These are phyloP conservation scores for Aspergillus felis DNA, from an alignment of 2,329 filamentous ascomycete genomes.

Conservation along the genomic window DNA sequence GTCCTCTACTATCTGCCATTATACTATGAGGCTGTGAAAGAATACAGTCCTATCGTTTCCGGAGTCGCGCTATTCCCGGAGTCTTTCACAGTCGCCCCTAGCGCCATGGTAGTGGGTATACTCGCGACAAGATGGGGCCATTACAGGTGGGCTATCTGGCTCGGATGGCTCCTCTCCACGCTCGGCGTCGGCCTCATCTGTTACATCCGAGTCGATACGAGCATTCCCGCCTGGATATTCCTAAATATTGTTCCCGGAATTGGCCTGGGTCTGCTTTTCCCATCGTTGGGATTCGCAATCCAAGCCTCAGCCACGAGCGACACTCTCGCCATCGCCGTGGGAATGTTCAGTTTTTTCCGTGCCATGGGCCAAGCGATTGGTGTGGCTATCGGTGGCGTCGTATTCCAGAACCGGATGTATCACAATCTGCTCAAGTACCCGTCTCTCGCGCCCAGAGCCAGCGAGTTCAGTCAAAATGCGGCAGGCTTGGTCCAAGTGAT, in stretches of 20 bases:
- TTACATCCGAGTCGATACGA: constrained; percentile 41
- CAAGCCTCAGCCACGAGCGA: constrained; percentile 57
- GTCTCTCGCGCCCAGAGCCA: constrained; percentile 46
- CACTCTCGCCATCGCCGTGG: constrained; percentile 58
- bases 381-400: constrained; percentile 63
- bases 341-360: constrained; percentile 65
- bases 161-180: constrained; percentile 59
- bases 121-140: constrained; percentile 52
- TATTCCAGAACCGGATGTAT: constrained; percentile 65
- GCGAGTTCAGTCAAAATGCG: constrained; percentile 54
- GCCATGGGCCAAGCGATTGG: constrained; percentile 63
- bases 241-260: constrained; percentile 58
- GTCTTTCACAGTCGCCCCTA: too few species aligned
- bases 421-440: constrained; percentile 48
- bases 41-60: too few species aligned
- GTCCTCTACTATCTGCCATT: too few species aligned
- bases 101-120: constrained; percentile 35
- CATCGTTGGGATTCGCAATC: constrained; percentile 59
- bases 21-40: too few species aligned
- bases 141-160: constrained; percentile 60
- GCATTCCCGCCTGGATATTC: constrained; percentile 55
- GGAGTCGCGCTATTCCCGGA: too few species aligned
- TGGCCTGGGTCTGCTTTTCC: constrained; percentile 63
- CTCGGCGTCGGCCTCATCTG: constrained; percentile 52
- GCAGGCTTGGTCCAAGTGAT: constrained; percentile 58